Evolutionary conservation across 306 rosid species (phyloP), one percentile per base, ranked within the genome.

Genomic region (Quercus variabilis): DNA sequence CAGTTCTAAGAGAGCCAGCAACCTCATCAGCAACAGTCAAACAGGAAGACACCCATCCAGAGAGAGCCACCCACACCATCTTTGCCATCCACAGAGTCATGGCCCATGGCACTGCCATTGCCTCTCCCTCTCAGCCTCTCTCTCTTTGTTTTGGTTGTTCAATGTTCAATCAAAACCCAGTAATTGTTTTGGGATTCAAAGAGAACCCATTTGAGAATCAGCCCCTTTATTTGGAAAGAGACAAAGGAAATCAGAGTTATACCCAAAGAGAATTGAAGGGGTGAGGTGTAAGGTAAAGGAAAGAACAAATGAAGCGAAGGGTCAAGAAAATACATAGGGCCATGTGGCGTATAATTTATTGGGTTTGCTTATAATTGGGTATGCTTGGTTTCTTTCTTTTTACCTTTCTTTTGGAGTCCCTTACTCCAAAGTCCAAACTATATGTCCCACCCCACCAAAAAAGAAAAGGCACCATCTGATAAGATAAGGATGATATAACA

Each of bases 31-130:
- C 99, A 52, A 92, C 86, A 41, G 87, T 86, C 77, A 95, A 83
- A 75, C 97, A 95, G 3, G 99, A 95, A 83, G 90, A 71, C 56
- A 95, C 82, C 97, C 96, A 95, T 0, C 96, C 97, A 73, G 78
- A 74, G 1, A 95, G 81, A 82, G 91, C 97, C 20, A 88, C n/a
- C 98, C 92, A 92, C 1, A 91, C 84, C 94, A 95, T 89, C 85
- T 81, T 87, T 2, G 87, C 92, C 83, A 92, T 88, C 88, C 92
- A 92, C 43, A 92, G 41, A 55, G 89, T 85, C 76, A 89, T 20
- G 30, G 76, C 76, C 84, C 87, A 83, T 55, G 98, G 92, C 92
- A 94, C 84, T 41, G 90, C 91, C 98, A 94, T 94, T 59, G 79
- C 57, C 17, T 38, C 58, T 18, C 28, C 11, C 28, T 57, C 43